Conservation (phyloP, 2,329 filamentous ascomycete species). For the Fusarium subglutinans region DNA sequence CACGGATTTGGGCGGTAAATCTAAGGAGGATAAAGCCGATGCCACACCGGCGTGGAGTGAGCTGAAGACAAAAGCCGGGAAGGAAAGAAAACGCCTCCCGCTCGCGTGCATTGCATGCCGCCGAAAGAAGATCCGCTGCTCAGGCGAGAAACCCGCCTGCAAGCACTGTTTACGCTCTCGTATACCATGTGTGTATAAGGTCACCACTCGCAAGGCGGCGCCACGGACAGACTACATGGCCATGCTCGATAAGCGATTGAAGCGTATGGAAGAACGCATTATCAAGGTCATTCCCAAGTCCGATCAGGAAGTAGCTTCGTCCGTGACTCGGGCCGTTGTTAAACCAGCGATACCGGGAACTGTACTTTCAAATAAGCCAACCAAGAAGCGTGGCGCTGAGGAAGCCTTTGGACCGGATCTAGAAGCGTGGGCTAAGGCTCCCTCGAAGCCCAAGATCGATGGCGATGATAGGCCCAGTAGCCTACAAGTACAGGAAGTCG, state of each 20-base stretch:
- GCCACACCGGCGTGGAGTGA: conserved; percentile 78
- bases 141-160: conserved; percentile 96
- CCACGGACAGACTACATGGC: conserved; percentile 98
- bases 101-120: conserved; percentile 95
- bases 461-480: conserved; percentile 57
- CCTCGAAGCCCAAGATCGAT: conserved; percentile 60
- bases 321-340: conserved; percentile 82
- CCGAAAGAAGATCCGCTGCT: conserved; percentile 97
- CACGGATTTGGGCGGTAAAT: conserved; percentile 62
- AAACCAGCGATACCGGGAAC: conserved; percentile 77
- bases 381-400: conserved; percentile 84
- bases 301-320: conserved; percentile 73
- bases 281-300: conserved; percentile 94
- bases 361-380: conserved; percentile 54
- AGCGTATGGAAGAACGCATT: conserved; percentile 97
- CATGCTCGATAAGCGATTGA: conserved; percentile 95
- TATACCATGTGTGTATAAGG: conserved; percentile 97
- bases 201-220: conserved; percentile 91
- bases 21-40: conserved; percentile 67
- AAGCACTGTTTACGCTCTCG: conserved; percentile 94
- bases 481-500: conserved; percentile 68
- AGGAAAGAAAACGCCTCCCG: conserved; percentile 91
- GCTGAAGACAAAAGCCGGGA: conserved; percentile 90
- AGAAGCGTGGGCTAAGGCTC: conserved; percentile 79
- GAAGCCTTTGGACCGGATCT: conserved; percentile 87